Evolutionary conservation across 495 filamentous ascomycete species (phyloP).

Genomic region (Annulohypoxylon bovei): DNA sequence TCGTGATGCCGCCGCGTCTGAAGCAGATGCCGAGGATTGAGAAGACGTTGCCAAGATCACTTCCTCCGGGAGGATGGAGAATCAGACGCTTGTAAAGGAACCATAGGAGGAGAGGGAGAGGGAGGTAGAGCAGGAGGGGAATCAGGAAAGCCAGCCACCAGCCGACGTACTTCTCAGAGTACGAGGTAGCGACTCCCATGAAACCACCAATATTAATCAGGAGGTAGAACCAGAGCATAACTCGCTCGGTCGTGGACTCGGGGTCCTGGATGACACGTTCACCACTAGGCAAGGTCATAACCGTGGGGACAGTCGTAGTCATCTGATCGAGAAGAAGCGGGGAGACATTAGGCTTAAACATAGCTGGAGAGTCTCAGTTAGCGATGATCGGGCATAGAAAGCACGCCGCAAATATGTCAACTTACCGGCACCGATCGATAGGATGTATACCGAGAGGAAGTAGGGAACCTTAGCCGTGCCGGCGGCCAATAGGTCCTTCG

Average conservation of each 20-base stretch:
- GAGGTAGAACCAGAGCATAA: constrained; percentile 73
- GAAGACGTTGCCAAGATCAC: constrained; percentile 65
- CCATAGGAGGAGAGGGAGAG: constrained; percentile 63
- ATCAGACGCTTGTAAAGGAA: constrained; percentile 63
- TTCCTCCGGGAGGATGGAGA: constrained; percentile 62
- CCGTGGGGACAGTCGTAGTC: constrained; percentile 55
- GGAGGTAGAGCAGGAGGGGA: constrained; percentile 68
- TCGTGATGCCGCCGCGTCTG: constrained; percentile 63
- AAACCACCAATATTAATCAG: constrained; percentile 73
- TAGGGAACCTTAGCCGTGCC: constrained; percentile 67
- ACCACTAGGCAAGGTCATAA: constrained; percentile 57
- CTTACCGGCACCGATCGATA: constrained; percentile 73
- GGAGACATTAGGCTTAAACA: constrained; percentile 75
- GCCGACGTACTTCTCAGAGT: constrained; percentile 64
- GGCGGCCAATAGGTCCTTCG: constrained; percentile 65
- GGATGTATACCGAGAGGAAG: constrained; percentile 66
- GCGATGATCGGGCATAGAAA: neutral
- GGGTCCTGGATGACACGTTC: constrained; percentile 69
- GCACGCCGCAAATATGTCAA: constrained; percentile 35
- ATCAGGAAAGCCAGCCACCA: constrained; percentile 81
- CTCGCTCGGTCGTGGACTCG: constrained; percentile 67
- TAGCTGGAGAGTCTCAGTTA: constrained; percentile 45
- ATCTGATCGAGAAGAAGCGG: constrained; percentile 70
- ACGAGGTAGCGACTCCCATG: constrained; percentile 62
- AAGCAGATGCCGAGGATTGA: constrained; percentile 63